Evolutionary conservation across 2,329 filamentous ascomycete genomes (phyloP), one percentile per base, ranked within the genome.

Genomic region (Metarhizium rileyi): DNA sequence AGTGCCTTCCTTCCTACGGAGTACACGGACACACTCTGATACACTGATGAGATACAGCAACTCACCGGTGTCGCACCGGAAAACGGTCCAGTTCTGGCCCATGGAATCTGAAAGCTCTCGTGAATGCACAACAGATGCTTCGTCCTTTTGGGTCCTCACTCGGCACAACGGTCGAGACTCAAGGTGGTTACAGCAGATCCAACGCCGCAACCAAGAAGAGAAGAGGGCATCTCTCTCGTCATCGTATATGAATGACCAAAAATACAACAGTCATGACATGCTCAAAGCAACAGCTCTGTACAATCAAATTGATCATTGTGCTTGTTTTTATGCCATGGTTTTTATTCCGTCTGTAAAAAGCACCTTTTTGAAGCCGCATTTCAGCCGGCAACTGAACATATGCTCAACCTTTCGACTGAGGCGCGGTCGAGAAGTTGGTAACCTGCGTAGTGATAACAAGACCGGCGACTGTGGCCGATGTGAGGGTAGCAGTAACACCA

Each of bases 401-500:
- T 5, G 18, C 33, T 14, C 38, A 14, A 14, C 22, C 14, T 14
- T 42, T 12, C 4, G 20, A 14, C 38, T 42, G 38, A 42, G 27
- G 20, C 5, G 20, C 38, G n/a, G 41, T 42, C 44, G 42, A 33
- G 48, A 55, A 55, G 50, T 49, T 42, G 46, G 46, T 52, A 20
- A 63, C 40, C 58, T 72, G 68, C 40, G 78, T 67, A 20, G 78
- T 81, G 43, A 87, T 77, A 52, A 95, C 73, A 65, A 95, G 75
- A 40, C 87, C 87, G 1, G 87, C 87, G 59, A 91, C 81, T 48
- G 77, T 80, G 16, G 89, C 90, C 58, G 83, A 87, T 3, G 83
- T 90, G 58, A 95, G 70, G 0, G 89, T 95, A 26, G 85, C 80
- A 52, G 94, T 70, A 30, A 93, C 80, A 61, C 90, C 89, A 0